Conservation (phyloP, 768 basidiomycete genomes). For the Lactarius hatsudake region DNA sequence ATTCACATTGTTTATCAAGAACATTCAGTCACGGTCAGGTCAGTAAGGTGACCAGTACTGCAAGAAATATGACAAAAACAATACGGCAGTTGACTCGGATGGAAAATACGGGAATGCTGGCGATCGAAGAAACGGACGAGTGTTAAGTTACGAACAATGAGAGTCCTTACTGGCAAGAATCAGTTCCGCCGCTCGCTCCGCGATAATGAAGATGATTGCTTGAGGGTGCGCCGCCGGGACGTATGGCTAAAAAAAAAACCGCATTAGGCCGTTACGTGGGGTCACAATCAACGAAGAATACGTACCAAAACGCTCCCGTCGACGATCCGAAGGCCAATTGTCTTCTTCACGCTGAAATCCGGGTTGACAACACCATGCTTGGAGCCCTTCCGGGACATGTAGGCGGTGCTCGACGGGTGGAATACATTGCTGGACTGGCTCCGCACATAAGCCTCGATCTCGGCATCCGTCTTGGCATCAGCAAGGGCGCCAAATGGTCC, state of each 20-base stretch:
- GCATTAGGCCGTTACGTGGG: neutral
- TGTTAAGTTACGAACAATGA: neutral
- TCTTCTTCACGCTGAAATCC: constrained; percentile 44
- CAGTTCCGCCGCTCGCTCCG: constrained; percentile 23
- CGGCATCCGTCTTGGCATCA: constrained; percentile 20
- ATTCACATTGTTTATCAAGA: no score
- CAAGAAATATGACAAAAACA: no score
- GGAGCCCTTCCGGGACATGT: constrained; percentile 40
- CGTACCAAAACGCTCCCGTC: constrained; percentile 30
- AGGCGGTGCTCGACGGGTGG: constrained; percentile 39
- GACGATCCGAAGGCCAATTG: constrained; percentile 40
- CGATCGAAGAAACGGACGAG: no score
- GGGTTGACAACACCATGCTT: constrained; percentile 43
- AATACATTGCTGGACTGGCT: constrained; percentile 25
- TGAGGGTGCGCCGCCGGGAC: constrained; percentile 20
- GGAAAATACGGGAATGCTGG: no score
- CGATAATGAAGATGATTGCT: constrained; percentile 18
- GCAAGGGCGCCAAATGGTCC: neutral
- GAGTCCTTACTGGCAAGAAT: neutral
- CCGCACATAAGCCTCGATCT: constrained; percentile 27
- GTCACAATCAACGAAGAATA: neutral
- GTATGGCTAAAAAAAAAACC: constrained; percentile 15
- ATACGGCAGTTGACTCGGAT: no score
- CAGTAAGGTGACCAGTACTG: no score
- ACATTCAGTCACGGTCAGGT: no score